A percentile compares a stretch with the other conserved stretches of the same genome.
These are phyloP conservation scores for Ehretia macrophylla DNA, from an alignment of 257 asterid species.

Conservation along the genomic window DNA sequence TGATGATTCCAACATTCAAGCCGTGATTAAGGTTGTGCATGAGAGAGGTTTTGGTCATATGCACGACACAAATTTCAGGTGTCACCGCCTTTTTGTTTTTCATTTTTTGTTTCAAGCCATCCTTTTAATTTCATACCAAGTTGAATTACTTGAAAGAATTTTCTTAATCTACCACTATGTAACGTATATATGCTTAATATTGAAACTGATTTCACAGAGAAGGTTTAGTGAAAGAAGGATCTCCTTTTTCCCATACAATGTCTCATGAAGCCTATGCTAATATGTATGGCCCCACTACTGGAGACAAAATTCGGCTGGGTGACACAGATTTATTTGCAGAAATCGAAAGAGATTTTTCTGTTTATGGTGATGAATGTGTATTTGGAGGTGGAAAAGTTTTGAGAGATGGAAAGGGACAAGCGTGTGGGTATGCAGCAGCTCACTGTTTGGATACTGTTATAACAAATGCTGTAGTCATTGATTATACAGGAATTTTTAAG, in stretches of 20 bases:
- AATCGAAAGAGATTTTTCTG: constrained; percentile 66
- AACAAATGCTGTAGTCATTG: constrained; percentile 85
- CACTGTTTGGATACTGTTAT: constrained; percentile 83
- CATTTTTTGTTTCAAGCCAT: constrained; percentile 4
- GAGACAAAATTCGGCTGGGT: constrained; percentile 88
- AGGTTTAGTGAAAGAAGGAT: constrained; percentile 52
- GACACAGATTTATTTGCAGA: constrained; percentile 89
- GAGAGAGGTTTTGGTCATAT: constrained; percentile 44
- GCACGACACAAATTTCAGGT: constrained; percentile 65
- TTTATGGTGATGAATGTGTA: constrained; percentile 89
- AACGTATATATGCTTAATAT: constrained; percentile 15
- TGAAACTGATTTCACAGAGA: constrained; percentile 51
- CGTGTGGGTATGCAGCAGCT: constrained; percentile 53
- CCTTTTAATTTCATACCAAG: constrained; percentile 10
- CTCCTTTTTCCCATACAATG: constrained; percentile 46
- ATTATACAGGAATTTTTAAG: constrained; percentile 83
- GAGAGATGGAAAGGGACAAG: constrained; percentile 96
- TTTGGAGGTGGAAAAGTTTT: constrained; percentile 97
- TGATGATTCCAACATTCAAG: constrained; percentile 33
- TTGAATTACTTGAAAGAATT: constrained; percentile 3
- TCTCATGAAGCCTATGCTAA: constrained; percentile 75
- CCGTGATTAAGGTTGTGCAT: constrained; percentile 48
- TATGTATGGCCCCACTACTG: constrained; percentile 88
- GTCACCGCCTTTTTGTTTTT: constrained; percentile 15
- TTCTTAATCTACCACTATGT: background rate